Evolutionary conservation across 306 rosid species (phyloP).

Genomic region (Calophaca sinica): DNA sequence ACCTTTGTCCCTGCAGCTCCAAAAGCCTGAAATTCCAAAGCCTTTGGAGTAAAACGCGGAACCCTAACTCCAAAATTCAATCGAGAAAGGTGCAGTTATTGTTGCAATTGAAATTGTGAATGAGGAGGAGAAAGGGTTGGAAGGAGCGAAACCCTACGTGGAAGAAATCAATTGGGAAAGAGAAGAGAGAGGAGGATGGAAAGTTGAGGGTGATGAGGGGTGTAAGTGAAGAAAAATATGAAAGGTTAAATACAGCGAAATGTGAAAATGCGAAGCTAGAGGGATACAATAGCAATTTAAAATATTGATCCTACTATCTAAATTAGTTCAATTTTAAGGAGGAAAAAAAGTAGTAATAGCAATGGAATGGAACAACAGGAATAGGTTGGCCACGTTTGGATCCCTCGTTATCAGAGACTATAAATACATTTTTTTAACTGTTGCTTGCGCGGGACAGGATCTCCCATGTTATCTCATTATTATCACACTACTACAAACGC

Average conservation of each 20-base stretch:
- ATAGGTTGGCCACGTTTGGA: constrained; percentile 51
- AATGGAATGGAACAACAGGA: constrained; percentile 27
- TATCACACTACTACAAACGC: not conserved
- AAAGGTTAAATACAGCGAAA: constrained; percentile 18
- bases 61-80: constrained; percentile 44
- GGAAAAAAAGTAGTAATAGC: not conserved
- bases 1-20: constrained; percentile 37
- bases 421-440: constrained; percentile 9
- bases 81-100: constrained; percentile 16
- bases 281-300: constrained; percentile 36
- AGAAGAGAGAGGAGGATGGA: not conserved
- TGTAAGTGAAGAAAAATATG: not conserved
- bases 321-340: constrained; percentile 16
- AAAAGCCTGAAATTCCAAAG: constrained; percentile 42
- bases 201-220: not conserved
- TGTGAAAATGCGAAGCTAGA: constrained; percentile 1
- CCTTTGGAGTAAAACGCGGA: constrained; percentile 46
- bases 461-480: not conserved
- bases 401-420: constrained; percentile 8
- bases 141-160: constrained; percentile 40
- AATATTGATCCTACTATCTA: not conserved
- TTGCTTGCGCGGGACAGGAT: not conserved
- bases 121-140: constrained; percentile 20
- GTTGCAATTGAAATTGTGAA: constrained; percentile 18
- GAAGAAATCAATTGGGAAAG: constrained; percentile 4